A percentile compares a stretch with the other conserved stretches of the same genome.
phyloP scores from a whole-genome alignment of 768 basidiomycete genomes.

The Guyanaporus albipodus region DNA sequence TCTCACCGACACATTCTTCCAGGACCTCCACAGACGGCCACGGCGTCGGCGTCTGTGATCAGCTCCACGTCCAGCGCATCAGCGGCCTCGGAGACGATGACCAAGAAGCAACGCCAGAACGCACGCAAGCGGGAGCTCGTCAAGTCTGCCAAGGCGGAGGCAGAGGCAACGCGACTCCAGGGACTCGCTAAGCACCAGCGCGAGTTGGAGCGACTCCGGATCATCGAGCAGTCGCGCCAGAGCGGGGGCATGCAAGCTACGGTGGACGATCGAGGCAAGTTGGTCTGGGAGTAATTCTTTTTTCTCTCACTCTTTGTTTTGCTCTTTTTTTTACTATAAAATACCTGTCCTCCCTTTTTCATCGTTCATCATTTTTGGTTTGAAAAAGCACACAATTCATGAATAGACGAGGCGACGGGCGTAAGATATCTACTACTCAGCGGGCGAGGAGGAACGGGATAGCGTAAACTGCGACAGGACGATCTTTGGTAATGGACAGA shows the following conservation, averaged over 20 bases:
- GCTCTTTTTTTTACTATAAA: too few relatives aligned
- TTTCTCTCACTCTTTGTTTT: background rate
- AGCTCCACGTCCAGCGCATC: too few relatives aligned
- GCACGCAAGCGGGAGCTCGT: constrained; percentile 51
- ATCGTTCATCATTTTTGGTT: too few relatives aligned
- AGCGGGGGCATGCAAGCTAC: constrained; percentile 46
- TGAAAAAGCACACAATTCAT: too few relatives aligned
- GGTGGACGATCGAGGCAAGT: constrained; percentile 53
- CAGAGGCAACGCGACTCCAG: constrained; percentile 48
- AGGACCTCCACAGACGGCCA: constrained; percentile 19
- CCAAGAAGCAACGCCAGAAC: constrained; percentile 71
- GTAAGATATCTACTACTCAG: constrained; percentile 24
- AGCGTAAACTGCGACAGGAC: constrained; percentile 11
- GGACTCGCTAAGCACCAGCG: constrained; percentile 55
- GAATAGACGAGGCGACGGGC: too few relatives aligned
- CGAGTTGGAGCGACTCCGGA: constrained; percentile 52
- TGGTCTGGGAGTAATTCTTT: constrained; percentile 48
- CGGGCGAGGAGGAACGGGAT: constrained; percentile 2
- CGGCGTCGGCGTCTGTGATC: constrained; percentile 4
- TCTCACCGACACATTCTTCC: background rate
- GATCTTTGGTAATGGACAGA: constrained; percentile 11
- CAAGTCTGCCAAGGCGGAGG: constrained; percentile 55
- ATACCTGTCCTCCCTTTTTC: too few relatives aligned
- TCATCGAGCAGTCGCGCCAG: constrained; percentile 40
- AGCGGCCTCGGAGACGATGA: constrained; percentile 44